These are phyloP conservation scores for Globisporangium paddicum DNA, from an alignment of 352 stramenopile genomes.

Conservation along the genomic window DNA sequence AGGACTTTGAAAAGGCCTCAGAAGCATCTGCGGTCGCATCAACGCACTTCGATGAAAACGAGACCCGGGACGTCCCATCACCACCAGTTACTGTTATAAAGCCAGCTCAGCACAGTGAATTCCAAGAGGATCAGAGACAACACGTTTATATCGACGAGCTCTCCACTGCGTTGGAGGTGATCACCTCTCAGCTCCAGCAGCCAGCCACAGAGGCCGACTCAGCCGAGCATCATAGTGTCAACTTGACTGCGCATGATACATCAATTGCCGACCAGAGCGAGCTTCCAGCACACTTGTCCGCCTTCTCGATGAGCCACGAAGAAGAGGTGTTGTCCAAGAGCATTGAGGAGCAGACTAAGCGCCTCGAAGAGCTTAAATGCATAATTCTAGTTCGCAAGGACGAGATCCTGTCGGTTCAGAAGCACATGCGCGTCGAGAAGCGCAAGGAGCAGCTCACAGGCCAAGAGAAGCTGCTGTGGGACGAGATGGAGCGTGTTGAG, in stretches of 20 bases:
- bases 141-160: slow-evolving; percentile 11
- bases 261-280: background rate
- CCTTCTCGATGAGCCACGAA: slow-evolving; percentile 21
- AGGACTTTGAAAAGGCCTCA: slow-evolving; percentile 30
- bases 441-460: slow-evolving; percentile 34
- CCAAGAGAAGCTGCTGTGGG: slow-evolving; percentile 41
- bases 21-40: background rate
- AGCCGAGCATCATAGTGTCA: background rate
- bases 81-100: background rate
- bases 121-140: background rate
- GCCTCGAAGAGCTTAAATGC: slow-evolving; percentile 40
- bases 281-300: slow-evolving; percentile 5
- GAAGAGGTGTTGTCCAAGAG: slow-evolving; percentile 49
- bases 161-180: background rate
- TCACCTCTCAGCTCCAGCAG: slow-evolving; percentile 3
- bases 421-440: slow-evolving; percentile 45
- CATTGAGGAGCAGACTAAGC: slow-evolving; percentile 53
- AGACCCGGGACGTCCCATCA: background rate
- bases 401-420: slow-evolving; percentile 37
- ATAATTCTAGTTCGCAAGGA: slow-evolving; percentile 36
- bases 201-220: background rate
- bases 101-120: background rate
- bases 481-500: slow-evolving; percentile 45
- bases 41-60: background rate
- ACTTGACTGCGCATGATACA: background rate